Conservation (phyloP, 225 moss, liverwort and hornwort species). For the Climacium dendroides region DNA sequence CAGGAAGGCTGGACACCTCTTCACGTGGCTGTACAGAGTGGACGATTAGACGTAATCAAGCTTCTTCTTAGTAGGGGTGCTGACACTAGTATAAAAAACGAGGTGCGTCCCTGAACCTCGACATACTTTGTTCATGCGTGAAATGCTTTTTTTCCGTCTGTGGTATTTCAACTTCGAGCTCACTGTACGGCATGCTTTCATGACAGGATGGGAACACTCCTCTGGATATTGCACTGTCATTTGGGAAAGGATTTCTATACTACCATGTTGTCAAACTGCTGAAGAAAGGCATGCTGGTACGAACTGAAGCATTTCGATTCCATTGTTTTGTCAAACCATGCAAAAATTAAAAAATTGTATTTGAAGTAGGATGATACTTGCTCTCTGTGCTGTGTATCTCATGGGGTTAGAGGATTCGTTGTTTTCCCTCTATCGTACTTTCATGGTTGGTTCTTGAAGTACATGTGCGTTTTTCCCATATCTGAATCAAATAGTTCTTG, state of each 20-base stretch:
- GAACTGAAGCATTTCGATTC: neutral
- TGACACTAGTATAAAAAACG: constrained; percentile 25
- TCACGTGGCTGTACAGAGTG: constrained; percentile 80
- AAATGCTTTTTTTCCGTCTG: neutral
- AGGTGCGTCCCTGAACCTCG: constrained; percentile 9
- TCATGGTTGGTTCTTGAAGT: neutral
- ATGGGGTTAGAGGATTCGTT: neutral
- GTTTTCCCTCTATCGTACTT: neutral
- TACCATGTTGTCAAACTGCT: constrained; percentile 79
- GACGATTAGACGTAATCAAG: constrained; percentile 65
- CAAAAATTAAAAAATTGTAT: neutral
- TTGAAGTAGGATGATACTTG: neutral
- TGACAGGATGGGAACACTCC: constrained; percentile 53
- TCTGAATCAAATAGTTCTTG: neutral
- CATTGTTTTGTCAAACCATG: neutral
- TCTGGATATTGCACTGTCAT: constrained; percentile 78
- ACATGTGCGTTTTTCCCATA: neutral
- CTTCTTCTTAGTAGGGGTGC: constrained; percentile 63
- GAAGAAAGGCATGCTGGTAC: constrained; percentile 42
- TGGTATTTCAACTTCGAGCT: neutral
- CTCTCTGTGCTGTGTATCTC: neutral
- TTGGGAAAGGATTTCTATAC: constrained; percentile 67
- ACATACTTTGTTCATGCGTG: neutral
- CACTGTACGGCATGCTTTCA: neutral
- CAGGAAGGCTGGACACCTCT: constrained; percentile 95